These are phyloP conservation scores for Hippophae tibetana DNA, from an alignment of 306 rosid genomes.

Conservation along the genomic window DNA sequence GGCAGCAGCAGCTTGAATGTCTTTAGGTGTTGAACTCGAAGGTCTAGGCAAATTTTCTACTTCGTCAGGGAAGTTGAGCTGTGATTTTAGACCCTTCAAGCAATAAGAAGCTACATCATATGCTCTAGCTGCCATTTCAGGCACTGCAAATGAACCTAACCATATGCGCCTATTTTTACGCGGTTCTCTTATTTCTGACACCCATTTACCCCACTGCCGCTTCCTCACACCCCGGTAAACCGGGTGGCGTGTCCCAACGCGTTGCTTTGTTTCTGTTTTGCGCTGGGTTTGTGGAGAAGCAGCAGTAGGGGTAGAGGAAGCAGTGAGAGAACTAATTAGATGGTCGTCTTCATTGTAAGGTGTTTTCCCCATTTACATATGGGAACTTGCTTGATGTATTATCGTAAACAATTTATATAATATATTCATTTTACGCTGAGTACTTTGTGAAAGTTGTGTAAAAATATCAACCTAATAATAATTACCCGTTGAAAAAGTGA, in stretches of 20 bases:
- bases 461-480: no score
- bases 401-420: no score
- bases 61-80: conserved; percentile 76
- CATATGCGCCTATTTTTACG: conserved; percentile 72
- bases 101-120: conserved; percentile 79
- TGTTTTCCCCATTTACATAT: conserved; percentile 33
- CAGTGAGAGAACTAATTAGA: conserved; percentile 1
- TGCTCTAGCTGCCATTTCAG: conserved; percentile 95
- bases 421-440: no score
- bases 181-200: conserved; percentile 68
- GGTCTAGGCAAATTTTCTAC: conserved; percentile 46
- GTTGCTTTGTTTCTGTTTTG: not conserved
- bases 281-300: not conserved
- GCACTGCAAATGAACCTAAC: conserved; percentile 73
- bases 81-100: conserved; percentile 69
- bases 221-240: conserved; percentile 61
- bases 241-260: conserved; percentile 60
- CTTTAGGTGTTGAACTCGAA: conserved; percentile 31
- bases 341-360: conserved; percentile 30
- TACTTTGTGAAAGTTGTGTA: no score
- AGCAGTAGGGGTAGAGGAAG: not conserved
- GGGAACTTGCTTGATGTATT: not conserved
- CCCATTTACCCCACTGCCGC: conserved; percentile 86
- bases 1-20: conserved; percentile 69
- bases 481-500: no score